Percentiles rank a stretch among this genome's conserved stretches.
These are phyloP conservation scores for Dryas integrifolia DNA, from an alignment of 331 rosid genomes.

Conservation along the genomic window DNA sequence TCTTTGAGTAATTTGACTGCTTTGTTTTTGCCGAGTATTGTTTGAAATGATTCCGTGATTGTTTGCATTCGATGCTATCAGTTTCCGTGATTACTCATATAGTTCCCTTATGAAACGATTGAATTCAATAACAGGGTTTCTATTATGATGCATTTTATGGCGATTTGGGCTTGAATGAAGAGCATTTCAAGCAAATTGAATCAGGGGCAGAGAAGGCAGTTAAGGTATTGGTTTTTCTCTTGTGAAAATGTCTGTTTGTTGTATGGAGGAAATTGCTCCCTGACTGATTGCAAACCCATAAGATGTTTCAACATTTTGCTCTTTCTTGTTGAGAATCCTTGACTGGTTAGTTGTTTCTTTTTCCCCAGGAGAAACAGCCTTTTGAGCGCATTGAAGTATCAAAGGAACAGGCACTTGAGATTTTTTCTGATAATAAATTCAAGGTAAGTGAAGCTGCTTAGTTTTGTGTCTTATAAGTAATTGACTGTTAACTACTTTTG, in stretches of 20 bases:
- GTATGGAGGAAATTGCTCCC: background rate
- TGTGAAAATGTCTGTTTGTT: background rate
- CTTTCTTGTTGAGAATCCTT: background rate
- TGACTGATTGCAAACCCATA: background rate
- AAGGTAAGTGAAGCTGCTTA: conserved; percentile 53
- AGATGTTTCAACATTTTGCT: background rate
- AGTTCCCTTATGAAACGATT: conserved; percentile 16
- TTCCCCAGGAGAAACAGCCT: conserved; percentile 75
- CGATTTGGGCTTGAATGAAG: conserved; percentile 87
- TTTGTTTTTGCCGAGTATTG: background rate
- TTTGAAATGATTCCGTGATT: background rate
- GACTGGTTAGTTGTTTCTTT: conserved; percentile 2
- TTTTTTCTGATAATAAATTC: conserved; percentile 78
- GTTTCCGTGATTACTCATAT: background rate
- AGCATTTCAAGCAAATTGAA: conserved; percentile 78
- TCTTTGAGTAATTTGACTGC: background rate
- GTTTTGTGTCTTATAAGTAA: background rate
- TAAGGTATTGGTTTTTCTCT: conserved; percentile 47
- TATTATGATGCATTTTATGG: conserved; percentile 91
- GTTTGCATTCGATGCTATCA: background rate
- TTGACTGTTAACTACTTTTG: background rate
- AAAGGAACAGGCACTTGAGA: conserved; percentile 76
- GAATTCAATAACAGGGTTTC: conserved; percentile 64
- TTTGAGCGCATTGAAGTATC: conserved; percentile 96
- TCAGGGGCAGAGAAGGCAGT: conserved; percentile 69